Evolutionary conservation across 371 early-diverging fungal genomes (phyloP).

Genomic region (Capillidium heterosporum): DNA sequence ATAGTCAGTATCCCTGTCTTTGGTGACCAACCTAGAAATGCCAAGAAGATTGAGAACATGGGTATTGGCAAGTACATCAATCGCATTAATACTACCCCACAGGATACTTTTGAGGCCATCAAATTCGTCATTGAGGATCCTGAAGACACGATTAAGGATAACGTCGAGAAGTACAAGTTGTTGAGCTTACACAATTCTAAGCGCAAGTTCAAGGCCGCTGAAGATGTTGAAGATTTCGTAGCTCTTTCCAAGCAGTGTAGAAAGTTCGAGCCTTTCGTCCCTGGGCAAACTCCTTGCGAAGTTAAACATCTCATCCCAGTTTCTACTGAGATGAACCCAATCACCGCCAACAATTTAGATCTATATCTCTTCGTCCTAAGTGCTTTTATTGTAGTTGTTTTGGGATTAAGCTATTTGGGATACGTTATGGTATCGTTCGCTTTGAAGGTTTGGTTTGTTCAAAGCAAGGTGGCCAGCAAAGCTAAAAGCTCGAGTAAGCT

Average conservation of each 20-base stretch:
- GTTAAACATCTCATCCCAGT: not conserved
- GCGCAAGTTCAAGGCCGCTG: not conserved
- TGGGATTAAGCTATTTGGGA: too few relatives aligned
- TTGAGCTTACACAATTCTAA: not conserved
- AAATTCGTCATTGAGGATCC: not conserved
- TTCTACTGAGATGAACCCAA: not conserved
- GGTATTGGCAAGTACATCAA: not conserved
- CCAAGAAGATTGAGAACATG: not conserved
- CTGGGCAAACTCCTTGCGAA: not conserved
- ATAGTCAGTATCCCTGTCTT: not conserved
- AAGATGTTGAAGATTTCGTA: not conserved
- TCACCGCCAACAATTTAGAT: not conserved
- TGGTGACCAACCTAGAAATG: slow-evolving; percentile 6
- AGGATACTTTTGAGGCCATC: not conserved
- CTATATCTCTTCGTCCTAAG: not conserved
- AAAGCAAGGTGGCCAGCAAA: too few relatives aligned
- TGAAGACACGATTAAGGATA: not conserved
- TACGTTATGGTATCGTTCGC: too few relatives aligned
- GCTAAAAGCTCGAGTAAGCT: too few relatives aligned
- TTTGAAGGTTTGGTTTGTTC: too few relatives aligned
- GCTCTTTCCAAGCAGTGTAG: not conserved
- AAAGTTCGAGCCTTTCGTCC: not conserved
- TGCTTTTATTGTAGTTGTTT: too few relatives aligned
- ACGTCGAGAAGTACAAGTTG: not conserved
- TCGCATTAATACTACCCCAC: too few relatives aligned